phyloP scores from a whole-genome alignment of 2,329 filamentous ascomycete genomes.

The Exutisphaerella laricina region DNA sequence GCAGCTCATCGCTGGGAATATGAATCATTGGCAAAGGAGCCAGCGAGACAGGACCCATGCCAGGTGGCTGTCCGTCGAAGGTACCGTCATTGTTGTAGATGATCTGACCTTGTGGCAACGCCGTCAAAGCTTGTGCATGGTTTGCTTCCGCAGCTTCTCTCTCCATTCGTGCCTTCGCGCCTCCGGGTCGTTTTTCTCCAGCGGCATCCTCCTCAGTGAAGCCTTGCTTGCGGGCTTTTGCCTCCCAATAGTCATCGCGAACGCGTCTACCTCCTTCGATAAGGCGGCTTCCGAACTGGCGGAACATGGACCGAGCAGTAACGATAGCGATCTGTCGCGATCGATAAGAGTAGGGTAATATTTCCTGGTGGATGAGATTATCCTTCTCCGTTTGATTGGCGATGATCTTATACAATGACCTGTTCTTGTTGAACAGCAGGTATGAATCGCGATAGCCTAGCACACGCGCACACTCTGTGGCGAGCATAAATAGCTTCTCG shows the following conservation, averaged over 20 bases:
- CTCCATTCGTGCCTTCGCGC: conserved; percentile 79
- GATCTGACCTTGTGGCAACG: conserved; percentile 73
- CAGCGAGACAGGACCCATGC: conserved; percentile 63
- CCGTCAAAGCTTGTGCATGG: conserved; percentile 51
- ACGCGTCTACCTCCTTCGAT: conserved; percentile 86
- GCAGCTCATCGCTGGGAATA: conserved; percentile 70
- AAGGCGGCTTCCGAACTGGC: conserved; percentile 92
- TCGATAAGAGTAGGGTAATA: conserved; percentile 92
- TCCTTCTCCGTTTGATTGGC: conserved; percentile 95
- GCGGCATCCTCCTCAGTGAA: conserved; percentile 96
- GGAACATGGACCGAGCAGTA: conserved; percentile 95
- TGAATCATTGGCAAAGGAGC: conserved; percentile 80
- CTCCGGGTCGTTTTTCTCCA: conserved; percentile 91
- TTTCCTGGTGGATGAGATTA: conserved; percentile 89
- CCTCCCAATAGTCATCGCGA: conserved; percentile 98
- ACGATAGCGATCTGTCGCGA: conserved; percentile 99
- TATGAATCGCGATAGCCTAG: conserved; percentile 97
- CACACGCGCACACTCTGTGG: conserved; percentile 92
- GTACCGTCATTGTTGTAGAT: conserved; percentile 64
- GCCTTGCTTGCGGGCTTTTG: conserved; percentile 91
- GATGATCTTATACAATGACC: conserved; percentile 95
- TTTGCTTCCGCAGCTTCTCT: conserved; percentile 62
- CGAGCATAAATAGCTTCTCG: conserved; percentile 96
- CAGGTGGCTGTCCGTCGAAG: conserved; percentile 33
- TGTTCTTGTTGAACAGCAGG: conserved; percentile 95